Conservation (phyloP, 768 basidiomycete species). For the Mycena amicta region DNA sequence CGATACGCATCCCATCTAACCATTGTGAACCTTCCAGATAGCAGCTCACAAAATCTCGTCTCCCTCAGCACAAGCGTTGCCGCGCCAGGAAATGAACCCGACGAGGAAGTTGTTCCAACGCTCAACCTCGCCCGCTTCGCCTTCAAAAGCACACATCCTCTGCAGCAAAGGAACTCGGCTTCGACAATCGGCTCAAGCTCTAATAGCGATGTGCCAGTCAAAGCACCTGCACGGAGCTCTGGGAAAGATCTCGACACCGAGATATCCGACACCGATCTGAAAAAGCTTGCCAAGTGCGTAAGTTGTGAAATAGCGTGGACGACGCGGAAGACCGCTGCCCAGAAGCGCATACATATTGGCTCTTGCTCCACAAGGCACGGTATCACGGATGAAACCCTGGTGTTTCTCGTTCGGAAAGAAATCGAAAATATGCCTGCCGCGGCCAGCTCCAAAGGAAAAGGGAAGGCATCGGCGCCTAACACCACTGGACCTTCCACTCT, state of each 20-base stretch:
- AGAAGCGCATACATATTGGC: slow-evolving; percentile 70
- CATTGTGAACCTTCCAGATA: slow-evolving; percentile 5
- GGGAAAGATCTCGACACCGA: slow-evolving; percentile 31
- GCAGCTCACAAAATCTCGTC: slow-evolving; percentile 10
- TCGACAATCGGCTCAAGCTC: slow-evolving; percentile 17
- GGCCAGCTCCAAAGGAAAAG: no score
- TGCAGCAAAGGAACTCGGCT: slow-evolving; percentile 14
- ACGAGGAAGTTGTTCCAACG: slow-evolving; percentile 27
- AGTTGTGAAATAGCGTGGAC: slow-evolving; percentile 73
- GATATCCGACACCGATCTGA: slow-evolving; percentile 50
- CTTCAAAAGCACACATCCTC: slow-evolving; percentile 25
- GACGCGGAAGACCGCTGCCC: slow-evolving; percentile 57
- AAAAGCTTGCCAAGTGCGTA: slow-evolving; percentile 57
- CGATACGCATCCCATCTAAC: background rate
- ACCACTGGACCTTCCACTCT: slow-evolving; percentile 40
- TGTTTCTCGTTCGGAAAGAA: slow-evolving; percentile 53
- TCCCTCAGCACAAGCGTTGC: slow-evolving; percentile 7
- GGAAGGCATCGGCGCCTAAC: slow-evolving; percentile 25
- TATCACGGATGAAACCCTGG: slow-evolving; percentile 57
- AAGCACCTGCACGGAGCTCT: slow-evolving; percentile 10
- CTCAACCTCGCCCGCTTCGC: slow-evolving; percentile 44
- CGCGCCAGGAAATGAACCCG: slow-evolving; percentile 2
- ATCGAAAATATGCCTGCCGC: slow-evolving; percentile 29
- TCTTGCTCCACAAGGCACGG: slow-evolving; percentile 66
- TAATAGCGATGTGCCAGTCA: slow-evolving; percentile 9